These are phyloP conservation scores for Rhodotorula sp. DNA, from an alignment of 1,284 basidiomycete species.

Conservation along the genomic window DNA sequence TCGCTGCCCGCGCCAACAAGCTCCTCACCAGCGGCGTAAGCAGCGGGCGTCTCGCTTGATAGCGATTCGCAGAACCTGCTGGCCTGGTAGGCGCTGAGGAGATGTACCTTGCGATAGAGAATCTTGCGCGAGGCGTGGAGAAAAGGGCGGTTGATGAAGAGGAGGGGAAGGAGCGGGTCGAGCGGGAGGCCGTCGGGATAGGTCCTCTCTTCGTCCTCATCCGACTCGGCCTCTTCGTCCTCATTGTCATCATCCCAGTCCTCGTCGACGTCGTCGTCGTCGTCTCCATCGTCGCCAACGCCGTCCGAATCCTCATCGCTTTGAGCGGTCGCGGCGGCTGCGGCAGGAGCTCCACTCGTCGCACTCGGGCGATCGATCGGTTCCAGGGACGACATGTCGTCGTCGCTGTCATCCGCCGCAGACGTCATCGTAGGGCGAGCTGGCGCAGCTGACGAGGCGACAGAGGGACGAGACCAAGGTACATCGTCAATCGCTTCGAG, in stretches of 20 bases:
- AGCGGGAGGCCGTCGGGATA: conserved; percentile 39
- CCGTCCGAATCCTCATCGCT: neutral
- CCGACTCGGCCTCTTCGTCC: conserved; percentile 15
- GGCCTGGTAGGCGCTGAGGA: conserved; percentile 13
- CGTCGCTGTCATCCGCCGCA: neutral
- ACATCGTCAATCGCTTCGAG: neutral
- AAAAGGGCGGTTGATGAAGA: conserved; percentile 40
- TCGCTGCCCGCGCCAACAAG: neutral
- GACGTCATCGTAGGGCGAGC: neutral
- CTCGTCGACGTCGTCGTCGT: conserved; percentile 1
- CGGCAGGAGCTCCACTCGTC: neutral
- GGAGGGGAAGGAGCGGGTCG: conserved; percentile 40
- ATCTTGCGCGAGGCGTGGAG: conserved; percentile 35
- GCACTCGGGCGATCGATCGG: neutral
- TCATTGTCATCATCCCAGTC: conserved; percentile 2
- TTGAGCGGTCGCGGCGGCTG: neutral
- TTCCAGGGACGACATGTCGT: conserved; percentile 6
- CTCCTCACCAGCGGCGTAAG: conserved; percentile 16
- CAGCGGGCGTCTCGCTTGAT: conserved; percentile 9
- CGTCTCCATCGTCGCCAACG: neutral
- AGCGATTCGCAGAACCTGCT: conserved; percentile 35
- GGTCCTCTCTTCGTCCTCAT: conserved; percentile 1
- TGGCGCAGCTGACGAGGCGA: neutral
- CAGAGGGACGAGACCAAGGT: neutral
- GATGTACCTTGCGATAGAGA: conserved; percentile 28